These are phyloP conservation scores for Acacia confusa DNA, from an alignment of 306 rosid genomes.

Conservation along the genomic window DNA sequence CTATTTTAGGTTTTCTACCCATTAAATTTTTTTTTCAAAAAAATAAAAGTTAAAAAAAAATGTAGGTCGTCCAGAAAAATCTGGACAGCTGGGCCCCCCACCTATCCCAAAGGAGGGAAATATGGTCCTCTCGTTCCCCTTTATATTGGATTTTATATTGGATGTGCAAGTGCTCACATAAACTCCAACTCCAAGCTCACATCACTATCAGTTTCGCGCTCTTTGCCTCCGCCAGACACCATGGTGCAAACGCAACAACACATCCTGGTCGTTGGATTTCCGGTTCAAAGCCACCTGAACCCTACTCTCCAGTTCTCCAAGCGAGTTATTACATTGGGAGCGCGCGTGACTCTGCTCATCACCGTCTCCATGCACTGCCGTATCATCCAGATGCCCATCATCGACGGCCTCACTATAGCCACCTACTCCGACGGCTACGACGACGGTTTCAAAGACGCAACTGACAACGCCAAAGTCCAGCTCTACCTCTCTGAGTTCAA, in stretches of 20 bases:
- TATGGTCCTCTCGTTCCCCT: too few relatives aligned
- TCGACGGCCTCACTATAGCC: neutral
- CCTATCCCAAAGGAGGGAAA: too few relatives aligned
- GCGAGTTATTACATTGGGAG: constrained; percentile 12
- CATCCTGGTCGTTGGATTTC: constrained; percentile 24
- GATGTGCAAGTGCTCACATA: neutral
- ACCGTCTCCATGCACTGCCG: constrained; percentile 6
- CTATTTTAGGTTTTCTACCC: too few relatives aligned
- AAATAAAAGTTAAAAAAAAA: too few relatives aligned
- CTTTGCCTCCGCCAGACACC: neutral
- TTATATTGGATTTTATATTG: too few relatives aligned
- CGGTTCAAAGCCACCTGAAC: constrained; percentile 38
- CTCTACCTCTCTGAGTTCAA: constrained; percentile 9
- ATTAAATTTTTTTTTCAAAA: too few relatives aligned
- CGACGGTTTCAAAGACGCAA: neutral
- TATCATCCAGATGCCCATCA: neutral
- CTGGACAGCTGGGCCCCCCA: too few relatives aligned
- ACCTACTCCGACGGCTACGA: constrained; percentile 34
- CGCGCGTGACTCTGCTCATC: constrained; percentile 25
- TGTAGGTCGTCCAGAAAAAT: too few relatives aligned
- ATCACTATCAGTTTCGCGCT: neutral
- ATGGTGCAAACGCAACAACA: constrained; percentile 5
- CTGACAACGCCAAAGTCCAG: neutral
- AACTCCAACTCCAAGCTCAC: neutral
- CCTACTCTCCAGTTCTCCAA: constrained; percentile 35